phyloP scores from a whole-genome alignment of 495 filamentous ascomycete genomes.

The Xylaria telfairii region DNA sequence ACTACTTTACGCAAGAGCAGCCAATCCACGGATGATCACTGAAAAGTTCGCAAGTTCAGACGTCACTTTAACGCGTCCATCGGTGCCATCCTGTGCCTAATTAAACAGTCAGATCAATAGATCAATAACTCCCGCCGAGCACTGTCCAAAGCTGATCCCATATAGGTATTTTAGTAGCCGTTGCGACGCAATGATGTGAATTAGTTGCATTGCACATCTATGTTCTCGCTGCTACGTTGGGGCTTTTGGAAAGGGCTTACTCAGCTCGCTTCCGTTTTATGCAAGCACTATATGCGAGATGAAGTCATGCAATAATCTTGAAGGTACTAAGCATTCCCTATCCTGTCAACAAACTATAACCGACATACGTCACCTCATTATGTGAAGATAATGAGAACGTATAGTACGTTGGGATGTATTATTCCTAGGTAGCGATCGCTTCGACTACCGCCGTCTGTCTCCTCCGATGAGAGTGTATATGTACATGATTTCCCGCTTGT shows the following conservation, averaged over 20 bases:
- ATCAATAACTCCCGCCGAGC: background rate
- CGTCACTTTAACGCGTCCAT: background rate
- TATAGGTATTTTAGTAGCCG: background rate
- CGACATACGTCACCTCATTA: background rate
- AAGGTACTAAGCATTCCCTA: background rate
- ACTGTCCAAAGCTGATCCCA: no score
- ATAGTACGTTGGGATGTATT: background rate
- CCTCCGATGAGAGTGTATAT: background rate
- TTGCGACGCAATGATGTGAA: background rate
- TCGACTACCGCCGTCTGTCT: background rate
- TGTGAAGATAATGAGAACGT: background rate
- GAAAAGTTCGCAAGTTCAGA: background rate
- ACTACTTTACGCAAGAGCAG: no score
- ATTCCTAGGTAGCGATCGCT: background rate
- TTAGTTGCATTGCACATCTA: background rate
- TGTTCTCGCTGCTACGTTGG: background rate
- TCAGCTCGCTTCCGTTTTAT: background rate
- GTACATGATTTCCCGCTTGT: background rate
- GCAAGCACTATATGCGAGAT: background rate
- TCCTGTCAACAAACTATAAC: background rate
- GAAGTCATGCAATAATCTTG: background rate
- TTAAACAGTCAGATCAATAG: background rate
- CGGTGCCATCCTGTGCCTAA: background rate
- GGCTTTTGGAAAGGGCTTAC: background rate
- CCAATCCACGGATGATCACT: background rate